phyloP scores from a whole-genome alignment of 2,329 filamentous ascomycete species.

The Arthrocladium fulminans region DNA sequence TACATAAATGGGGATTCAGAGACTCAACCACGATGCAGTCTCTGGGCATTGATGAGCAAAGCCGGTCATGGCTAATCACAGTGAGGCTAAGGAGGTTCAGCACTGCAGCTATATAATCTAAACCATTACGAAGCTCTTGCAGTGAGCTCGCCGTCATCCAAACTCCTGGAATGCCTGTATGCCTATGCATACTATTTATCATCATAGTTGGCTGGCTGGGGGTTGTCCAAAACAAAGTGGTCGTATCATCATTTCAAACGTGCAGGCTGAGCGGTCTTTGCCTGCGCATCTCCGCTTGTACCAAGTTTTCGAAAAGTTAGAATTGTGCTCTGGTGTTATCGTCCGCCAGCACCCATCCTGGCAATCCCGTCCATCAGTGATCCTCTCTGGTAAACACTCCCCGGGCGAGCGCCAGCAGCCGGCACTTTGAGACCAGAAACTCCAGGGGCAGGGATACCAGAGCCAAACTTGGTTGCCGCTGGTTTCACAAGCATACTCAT shows the following conservation, averaged over 20 bases:
- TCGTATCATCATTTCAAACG: not conserved
- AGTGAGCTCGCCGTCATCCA: not conserved
- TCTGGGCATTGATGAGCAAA: too few species aligned
- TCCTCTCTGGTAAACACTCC: constrained; percentile 20
- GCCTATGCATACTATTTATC: not conserved
- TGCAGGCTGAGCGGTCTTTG: too few species aligned
- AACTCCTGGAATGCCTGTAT: not conserved
- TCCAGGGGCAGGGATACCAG: constrained; percentile 21
- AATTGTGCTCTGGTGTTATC: not conserved
- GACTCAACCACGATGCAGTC: too few species aligned
- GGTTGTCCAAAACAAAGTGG: not conserved
- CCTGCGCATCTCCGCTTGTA: too few species aligned
- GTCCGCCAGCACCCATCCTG: constrained; percentile 24
- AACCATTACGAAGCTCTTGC: not conserved
- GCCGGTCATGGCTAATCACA: too few species aligned
- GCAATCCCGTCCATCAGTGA: constrained; percentile 26
- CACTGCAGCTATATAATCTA: not conserved
- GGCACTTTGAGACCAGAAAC: constrained; percentile 21
- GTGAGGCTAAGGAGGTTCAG: too few species aligned
- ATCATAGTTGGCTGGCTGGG: not conserved
- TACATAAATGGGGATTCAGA: not conserved
- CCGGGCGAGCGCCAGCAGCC: constrained; percentile 12
- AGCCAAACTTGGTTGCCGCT: constrained; percentile 18
- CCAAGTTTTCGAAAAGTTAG: too few species aligned
- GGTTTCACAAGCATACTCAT: constrained; percentile 23